A percentile compares a stretch with the other conserved stretches of the same genome.
These are phyloP conservation scores for Ascochyta clinopodiicola DNA, from an alignment of 2,329 filamentous ascomycete species.

Conservation along the genomic window DNA sequence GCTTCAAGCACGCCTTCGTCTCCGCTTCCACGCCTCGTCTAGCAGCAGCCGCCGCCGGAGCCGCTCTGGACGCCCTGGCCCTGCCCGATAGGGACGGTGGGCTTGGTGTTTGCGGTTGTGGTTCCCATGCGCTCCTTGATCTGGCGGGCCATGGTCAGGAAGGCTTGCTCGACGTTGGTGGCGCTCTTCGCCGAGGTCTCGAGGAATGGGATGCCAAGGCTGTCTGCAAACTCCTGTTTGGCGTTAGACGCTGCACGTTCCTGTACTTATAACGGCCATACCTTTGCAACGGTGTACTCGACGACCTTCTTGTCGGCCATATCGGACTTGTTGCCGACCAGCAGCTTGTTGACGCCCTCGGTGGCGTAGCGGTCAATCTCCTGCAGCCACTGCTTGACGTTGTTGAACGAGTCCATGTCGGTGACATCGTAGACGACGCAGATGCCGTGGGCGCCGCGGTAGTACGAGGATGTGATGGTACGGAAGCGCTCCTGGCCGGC, in stretches of 20 bases:
- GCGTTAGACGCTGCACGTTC: conserved; percentile 22
- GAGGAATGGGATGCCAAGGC: conserved; percentile 97
- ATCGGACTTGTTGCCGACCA: conserved; percentile 99
- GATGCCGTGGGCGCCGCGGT: conserved; percentile 98
- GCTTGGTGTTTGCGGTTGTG: conserved; percentile 97
- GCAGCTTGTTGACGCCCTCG: conserved; percentile 98
- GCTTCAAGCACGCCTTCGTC: conserved; percentile 3
- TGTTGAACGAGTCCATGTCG: conserved; percentile 99
- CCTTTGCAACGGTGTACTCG: conserved; percentile 99
- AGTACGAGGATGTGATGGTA: conserved; percentile 99
- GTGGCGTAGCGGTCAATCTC: conserved; percentile 99
- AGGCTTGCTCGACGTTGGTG: conserved; percentile 99
- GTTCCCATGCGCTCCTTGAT: conserved; percentile 99
- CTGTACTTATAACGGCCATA: conserved; percentile 50
- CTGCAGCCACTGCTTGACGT: conserved; percentile 99
- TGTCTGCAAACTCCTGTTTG: conserved; percentile 93
- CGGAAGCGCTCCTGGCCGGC: conserved; percentile 99
- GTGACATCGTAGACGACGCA: conserved; percentile 99
- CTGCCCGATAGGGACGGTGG: conserved; percentile 92
- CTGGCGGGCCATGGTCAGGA: conserved; percentile 99
- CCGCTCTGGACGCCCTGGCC: conserved; percentile 92
- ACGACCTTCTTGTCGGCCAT: conserved; percentile 99
- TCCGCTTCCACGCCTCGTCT: conserved; percentile 51
- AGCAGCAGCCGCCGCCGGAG: conserved; percentile 89
- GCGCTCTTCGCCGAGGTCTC: conserved; percentile 99